Base-by-base conservation (phyloP, 768 basidiomycete genomes). In the Collybia sordida region DNA sequence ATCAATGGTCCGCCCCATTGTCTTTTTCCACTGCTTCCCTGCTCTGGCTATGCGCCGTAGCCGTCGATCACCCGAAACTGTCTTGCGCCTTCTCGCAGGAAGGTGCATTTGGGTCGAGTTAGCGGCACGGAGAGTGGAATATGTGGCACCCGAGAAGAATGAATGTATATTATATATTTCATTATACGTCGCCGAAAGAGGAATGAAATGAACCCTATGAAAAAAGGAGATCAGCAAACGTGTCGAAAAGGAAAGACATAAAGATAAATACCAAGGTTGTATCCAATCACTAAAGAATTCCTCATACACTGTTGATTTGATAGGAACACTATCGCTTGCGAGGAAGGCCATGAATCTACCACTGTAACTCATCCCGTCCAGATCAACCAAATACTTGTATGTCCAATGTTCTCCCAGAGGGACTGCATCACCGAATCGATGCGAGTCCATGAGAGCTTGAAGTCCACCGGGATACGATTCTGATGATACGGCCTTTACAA, bases 351-450 rank as follows among this genome's bases (percentile, higher is more conserved):
- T 83, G 65, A 97, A 94, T 11, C 93, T 78, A 2, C 87, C 95
- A 22, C 88, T 93, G 67, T 98, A 98, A 17, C 90, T 87, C 90
- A 94, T 95, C 14, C 96, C 95, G 61, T 97, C 95, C 49, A 98
- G 68, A 67, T 98, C 95, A 53, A 95, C 69, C 28, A 96, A 75
- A 61, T 95, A 93, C 72, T 97, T 96, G 74, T 94, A 92, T 51
- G 85, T 74, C 95, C 95, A 98, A 60, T 93, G 88, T 48, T 84
- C 79, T 5, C 91, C 91, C 0, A 98, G 72, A 2, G 88, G 86
- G 1, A 90, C 92, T 1, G 88, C 74, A 45, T 89, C 82, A 9
- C 78, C 81, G 57, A 90, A 86, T 25, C 88, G 79, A 63, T 90
- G 85, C 28, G 78, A 72, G 51, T 72, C 66, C 55, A 80, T 71